phyloP scores from a whole-genome alignment of 108 stramenopile genomes.

The Nitzschia palea region DNA sequence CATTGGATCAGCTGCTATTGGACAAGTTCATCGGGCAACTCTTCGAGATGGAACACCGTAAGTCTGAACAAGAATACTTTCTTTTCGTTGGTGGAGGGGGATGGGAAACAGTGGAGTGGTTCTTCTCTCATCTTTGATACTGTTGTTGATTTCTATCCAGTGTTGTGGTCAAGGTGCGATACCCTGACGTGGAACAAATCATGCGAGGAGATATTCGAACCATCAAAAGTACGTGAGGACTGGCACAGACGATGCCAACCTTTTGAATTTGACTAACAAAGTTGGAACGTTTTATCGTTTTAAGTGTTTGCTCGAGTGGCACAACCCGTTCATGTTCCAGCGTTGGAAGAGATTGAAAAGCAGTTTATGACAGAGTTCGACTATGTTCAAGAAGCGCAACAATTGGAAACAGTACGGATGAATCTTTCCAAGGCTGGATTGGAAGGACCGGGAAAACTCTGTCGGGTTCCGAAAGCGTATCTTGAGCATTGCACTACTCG shows the following conservation, averaged over 20 bases:
- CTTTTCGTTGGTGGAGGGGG: no score
- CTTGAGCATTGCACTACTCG: slow-evolving; percentile 67
- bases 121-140: neutral
- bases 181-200: slow-evolving; percentile 73
- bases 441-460: slow-evolving; percentile 41
- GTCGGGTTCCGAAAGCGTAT: slow-evolving; percentile 68
- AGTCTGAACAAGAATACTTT: neutral
- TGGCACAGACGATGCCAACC: no score
- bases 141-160: neutral
- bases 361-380: slow-evolving; percentile 97
- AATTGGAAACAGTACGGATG: slow-evolving; percentile 57
- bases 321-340: slow-evolving; percentile 85
- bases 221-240: slow-evolving; percentile 44
- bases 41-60: slow-evolving; percentile 54
- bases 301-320: slow-evolving; percentile 75
- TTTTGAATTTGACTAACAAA: neutral
- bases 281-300: neutral
- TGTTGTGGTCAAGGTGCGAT: slow-evolving; percentile 85
- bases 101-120: no score
- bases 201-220: slow-evolving; percentile 83
- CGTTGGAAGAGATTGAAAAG: slow-evolving; percentile 83
- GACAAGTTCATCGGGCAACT: slow-evolving; percentile 85
- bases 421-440: slow-evolving; percentile 69
- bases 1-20: slow-evolving; percentile 84
- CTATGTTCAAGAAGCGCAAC: slow-evolving; percentile 74